Base-by-base conservation (phyloP, 805 yeast genomes). In the Metschnikowia santaceciliae region DNA sequence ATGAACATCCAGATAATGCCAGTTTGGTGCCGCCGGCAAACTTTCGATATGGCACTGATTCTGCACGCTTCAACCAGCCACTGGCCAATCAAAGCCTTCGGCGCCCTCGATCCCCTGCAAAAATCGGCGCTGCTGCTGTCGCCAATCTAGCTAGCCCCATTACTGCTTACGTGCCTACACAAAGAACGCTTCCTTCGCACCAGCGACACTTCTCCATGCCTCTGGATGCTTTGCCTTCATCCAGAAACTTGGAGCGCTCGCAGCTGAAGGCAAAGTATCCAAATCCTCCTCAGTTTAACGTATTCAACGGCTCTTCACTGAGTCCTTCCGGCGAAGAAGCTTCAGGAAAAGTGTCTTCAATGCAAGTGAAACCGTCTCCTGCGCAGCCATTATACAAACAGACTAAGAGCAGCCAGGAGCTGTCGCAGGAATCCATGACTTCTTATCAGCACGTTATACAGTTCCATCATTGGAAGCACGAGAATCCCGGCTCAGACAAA, bases 101-200 rank as follows among this genome's bases (percentile, higher is more conserved):
- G 53, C 65, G 84, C 53, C 80, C 84, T 15, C 64, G 77, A 32
- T 82, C 88, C 1, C 90, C 90, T 0, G 86, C 89, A 1, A 82
- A 81, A 57, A 75, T 84, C 10, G 91, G 91, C 0, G 90, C 90
- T 1, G 79, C 77, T 20, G 89, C 90, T 1, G 87, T 85, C 1
- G 85, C 88, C 19, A 67, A 62, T 55, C 54, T 72, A 37, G 65
- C 73, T 6, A 62, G 67, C 15, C 77, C 76, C 13, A 60, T 69
- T 10, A 65, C 72, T 0, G 76, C 63, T 1, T 68, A 68, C 56
- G 60, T 67, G 33, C 57, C 61, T 52, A 23, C 61, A 50, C 37
- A 55, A 48, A 48, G 60, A 26, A 58, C 61, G 6, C 46, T 58
- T 7, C 60, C 61, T 3, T 42, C 48, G 42, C 78, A 74, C 54